phyloP scores from a whole-genome alignment of 768 basidiomycete species.

The Trametes elegans region DNA sequence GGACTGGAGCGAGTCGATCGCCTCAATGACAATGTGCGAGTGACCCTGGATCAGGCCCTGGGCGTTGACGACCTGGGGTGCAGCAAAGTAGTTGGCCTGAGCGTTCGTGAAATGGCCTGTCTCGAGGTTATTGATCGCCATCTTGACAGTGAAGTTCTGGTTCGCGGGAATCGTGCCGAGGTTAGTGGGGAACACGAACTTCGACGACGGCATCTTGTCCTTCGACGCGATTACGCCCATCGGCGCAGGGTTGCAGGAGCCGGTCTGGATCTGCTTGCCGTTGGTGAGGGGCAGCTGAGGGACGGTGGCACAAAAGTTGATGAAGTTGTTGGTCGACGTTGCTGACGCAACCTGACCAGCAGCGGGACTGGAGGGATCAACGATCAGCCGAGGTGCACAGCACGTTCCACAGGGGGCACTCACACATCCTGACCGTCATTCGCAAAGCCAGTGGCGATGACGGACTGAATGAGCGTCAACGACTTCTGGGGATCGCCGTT shows the following conservation, averaged over 20 bases:
- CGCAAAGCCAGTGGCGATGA: constrained; percentile 44
- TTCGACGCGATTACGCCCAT: constrained; percentile 58
- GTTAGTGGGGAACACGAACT: constrained; percentile 52
- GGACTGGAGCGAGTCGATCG: constrained; percentile 40
- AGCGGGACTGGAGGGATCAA: constrained; percentile 14
- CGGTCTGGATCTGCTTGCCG: constrained; percentile 39
- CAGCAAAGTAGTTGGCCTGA: constrained; percentile 47
- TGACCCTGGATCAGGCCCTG: constrained; percentile 49
- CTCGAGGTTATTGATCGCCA: constrained; percentile 46
- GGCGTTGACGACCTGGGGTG: constrained; percentile 50
- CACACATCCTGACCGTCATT: constrained; percentile 44
- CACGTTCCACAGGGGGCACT: neutral
- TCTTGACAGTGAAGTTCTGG: constrained; percentile 50
- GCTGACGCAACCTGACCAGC: constrained; percentile 49
- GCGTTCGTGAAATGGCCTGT: constrained; percentile 64
- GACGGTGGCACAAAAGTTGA: constrained; percentile 49
- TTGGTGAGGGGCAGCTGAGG: constrained; percentile 42
- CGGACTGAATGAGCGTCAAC: constrained; percentile 41
- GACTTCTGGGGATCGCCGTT: constrained; percentile 15
- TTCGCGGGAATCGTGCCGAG: constrained; percentile 45
- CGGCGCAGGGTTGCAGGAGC: constrained; percentile 62
- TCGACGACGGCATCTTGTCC: constrained; percentile 52
- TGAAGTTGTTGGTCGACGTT: constrained; percentile 64
- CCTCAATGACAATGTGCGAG: constrained; percentile 55
- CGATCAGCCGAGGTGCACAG: neutral